These are phyloP conservation scores for Amphibolis antarctica DNA, from an alignment of 106 monocot species.

Conservation along the genomic window DNA sequence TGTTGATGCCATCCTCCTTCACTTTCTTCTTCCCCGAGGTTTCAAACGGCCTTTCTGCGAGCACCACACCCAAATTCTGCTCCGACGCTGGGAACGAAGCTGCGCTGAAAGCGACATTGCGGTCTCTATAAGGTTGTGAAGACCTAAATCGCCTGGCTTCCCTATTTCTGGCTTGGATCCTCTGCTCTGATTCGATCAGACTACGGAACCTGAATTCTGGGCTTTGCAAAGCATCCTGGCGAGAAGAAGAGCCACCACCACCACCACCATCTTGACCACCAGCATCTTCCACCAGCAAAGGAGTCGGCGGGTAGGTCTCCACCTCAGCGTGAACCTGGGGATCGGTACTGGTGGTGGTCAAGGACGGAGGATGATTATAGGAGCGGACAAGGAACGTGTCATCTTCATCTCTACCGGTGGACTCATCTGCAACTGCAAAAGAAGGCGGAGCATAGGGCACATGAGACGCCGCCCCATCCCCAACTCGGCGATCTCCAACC, in stretches of 20 bases:
- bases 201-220: conserved; percentile 39
- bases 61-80: conserved; percentile 10
- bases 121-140: conserved; percentile 18
- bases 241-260: conserved; percentile 26
- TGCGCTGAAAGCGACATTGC: conserved; percentile 7
- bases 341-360: conserved; percentile 1
- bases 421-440: neutral
- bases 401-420: conserved; percentile 8
- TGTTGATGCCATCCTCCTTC: conserved; percentile 7
- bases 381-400: neutral
- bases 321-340: conserved; percentile 7
- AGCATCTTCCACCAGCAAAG: neutral
- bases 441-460: neutral
- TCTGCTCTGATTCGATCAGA: conserved; percentile 41
- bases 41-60: conserved; percentile 14
- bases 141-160: conserved; percentile 27
- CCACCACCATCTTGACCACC: neutral
- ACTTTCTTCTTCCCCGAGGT: conserved; percentile 40
- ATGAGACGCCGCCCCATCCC: conserved; percentile 4
- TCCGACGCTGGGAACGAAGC: conserved; percentile 4
- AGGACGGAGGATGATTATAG: neutral
- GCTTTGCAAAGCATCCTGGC: conserved; percentile 7
- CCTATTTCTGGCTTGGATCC: conserved; percentile 8
- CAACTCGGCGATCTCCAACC: too few relatives aligned
- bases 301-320: conserved; percentile 10